Base-by-base conservation (phyloP, 768 basidiomycete genomes). In the Lentinula aciculospora region DNA sequence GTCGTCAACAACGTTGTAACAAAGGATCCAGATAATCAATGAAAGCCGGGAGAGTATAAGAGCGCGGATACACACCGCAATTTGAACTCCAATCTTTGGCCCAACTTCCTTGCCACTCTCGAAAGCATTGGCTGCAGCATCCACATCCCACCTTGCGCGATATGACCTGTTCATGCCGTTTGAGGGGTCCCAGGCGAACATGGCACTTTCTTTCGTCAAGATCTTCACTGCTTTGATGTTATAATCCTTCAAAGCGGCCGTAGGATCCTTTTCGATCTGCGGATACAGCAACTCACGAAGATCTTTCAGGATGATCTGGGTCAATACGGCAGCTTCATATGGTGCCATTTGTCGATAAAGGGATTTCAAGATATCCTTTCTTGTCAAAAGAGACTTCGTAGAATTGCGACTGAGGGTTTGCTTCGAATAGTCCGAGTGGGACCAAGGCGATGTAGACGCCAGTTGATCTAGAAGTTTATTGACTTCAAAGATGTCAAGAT, bases 231-330 rank as follows among this genome's bases (percentile, higher is more conserved):
- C 76, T 21, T 76, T 72, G 48, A 78, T 73, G 63, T 90, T 85
- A 71, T 80, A 84, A 56, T 78, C 65, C 49, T 75, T 71, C 45
- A 92, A 67, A 39, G 81, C 80, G 25, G 69, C 68, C 21, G 75
- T 79, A 63, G 80, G 77, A 66, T 80, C 78, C 21, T 69, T 73
- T 31, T 71, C 75, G 13, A 79, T 77, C 0, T 87, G 72, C 2
- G 91, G 87, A 62, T 90, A 90, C 1, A 94, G 67, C 1, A 95
- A 67, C 7, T 93, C 92, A 28, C 86, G 81, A 0, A 98, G 72
- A 67, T 98, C 94, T 61, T 89, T 89, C 34, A 96, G 79, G 58
- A 98, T 89, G 61, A 96, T 86, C 65, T 98, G 94, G 0, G 89
- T 88, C 48, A 95, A 73, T 60, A 86, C 80, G 0, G 82, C 76